Conservation (phyloP, 495 filamentous ascomycete genomes). For the Pyrenula massariospora region DNA sequence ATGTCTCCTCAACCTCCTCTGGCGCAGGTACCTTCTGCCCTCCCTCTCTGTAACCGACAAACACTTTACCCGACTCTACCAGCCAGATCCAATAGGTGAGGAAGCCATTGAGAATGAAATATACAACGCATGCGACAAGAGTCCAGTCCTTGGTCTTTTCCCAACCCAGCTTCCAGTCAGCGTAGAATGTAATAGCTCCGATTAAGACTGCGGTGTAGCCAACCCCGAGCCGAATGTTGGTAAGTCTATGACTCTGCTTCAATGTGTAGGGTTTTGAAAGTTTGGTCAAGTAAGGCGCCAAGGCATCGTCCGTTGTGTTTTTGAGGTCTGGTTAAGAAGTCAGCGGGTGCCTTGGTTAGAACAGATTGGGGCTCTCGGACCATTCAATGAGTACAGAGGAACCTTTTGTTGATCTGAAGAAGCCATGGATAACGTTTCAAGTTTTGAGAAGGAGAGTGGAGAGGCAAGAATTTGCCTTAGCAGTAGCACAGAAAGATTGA, state of each 20-base stretch:
- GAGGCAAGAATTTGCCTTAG: background rate
- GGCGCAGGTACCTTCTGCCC: conserved; percentile 32
- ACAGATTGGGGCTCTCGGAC: conserved; percentile 11
- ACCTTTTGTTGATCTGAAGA: conserved; percentile 25
- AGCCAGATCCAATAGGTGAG: conserved; percentile 80
- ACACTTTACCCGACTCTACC: conserved; percentile 74
- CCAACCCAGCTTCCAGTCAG: conserved; percentile 85
- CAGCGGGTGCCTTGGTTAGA: background rate
- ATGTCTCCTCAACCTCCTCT: background rate
- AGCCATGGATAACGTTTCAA: conserved; percentile 7
- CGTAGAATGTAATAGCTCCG: conserved; percentile 71
- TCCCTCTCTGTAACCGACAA: conserved; percentile 50
- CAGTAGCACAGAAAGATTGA: too few relatives aligned
- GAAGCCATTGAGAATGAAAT: conserved; percentile 66
- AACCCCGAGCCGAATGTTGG: conserved; percentile 69
- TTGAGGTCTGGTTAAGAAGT: conserved; percentile 61
- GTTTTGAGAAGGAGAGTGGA: background rate
- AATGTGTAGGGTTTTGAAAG: conserved; percentile 54
- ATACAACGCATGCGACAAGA: conserved; percentile 60
- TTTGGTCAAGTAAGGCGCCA: conserved; percentile 80
- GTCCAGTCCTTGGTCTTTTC: conserved; percentile 68
- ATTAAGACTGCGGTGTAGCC: conserved; percentile 77
- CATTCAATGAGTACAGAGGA: conserved; percentile 35
- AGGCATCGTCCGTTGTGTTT: conserved; percentile 88
- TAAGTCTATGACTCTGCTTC: conserved; percentile 64